Base-by-base conservation (phyloP, 306 rosid species). In the Cyamopsis tetragonoloba region DNA sequence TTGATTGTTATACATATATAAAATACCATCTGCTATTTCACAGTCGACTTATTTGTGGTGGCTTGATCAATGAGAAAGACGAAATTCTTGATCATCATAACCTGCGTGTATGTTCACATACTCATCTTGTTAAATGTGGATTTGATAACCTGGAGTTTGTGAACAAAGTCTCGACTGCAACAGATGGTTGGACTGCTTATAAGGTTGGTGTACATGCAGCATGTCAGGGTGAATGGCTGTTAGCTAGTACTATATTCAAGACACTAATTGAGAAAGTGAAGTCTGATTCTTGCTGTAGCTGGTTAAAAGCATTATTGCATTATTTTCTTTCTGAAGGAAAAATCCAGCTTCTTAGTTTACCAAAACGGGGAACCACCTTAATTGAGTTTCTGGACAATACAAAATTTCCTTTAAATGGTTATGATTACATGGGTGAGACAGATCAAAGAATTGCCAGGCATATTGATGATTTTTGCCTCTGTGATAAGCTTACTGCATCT, bases 1-100 rank as follows among this genome's bases (percentile, higher is more conserved):
- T 75, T 54, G 85, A 79, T 55, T 38, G 82, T 63, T 79, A 68
- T 73, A 77, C 79, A 46, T 49, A 24, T 46, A 58, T 78, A 67
- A 46, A 58, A 23, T 81, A 70, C 81, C 77, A 81, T 61, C 55
- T 88, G 20, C 70, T 86, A 55, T 67, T 85, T 76, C 79, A 76
- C 63, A 66, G 60, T 43, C 78, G 28, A 35, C 62, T 63, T 48
- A 43, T 86, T 66, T 86, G 85, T 82, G 79, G 76, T 69, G 71
- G 73, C 63, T 14, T 54, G 62, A 31, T 39, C 14, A 53, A 74
- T 22, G 85, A 58, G 66, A 77, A 34, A 27, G 47, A 70, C 48
- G 77, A 54, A 66, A 62, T 35, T 20, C 17, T 4, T 19, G 18
- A 13, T 9, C 26, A 15, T 22, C n/a, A n/a, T n/a, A n/a, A n/a